A percentile compares a stretch with the other conserved stretches of the same genome.
These are phyloP conservation scores for Poa annua DNA, from an alignment of 176 grass and related monocot species.

Conservation along the genomic window DNA sequence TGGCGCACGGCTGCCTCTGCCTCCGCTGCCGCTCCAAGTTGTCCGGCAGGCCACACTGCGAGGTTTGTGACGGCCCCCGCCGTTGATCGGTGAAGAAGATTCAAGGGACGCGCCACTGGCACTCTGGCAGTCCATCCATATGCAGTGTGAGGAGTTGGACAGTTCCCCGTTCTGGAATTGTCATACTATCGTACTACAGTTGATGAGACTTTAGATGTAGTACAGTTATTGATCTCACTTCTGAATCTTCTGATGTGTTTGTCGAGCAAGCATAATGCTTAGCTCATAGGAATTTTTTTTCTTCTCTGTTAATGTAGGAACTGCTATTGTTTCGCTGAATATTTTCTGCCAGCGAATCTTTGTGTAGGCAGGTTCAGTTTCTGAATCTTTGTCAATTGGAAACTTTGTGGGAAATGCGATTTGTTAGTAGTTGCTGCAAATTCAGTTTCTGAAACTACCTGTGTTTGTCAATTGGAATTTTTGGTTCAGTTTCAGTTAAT, in stretches of 20 bases:
- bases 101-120: not conserved
- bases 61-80: not conserved
- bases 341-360: not conserved
- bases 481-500: too few species aligned
- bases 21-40: not conserved
- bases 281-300: not conserved
- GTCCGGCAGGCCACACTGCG: not conserved
- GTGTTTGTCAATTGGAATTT: too few species aligned
- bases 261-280: not conserved
- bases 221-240: not conserved
- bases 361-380: too few species aligned
- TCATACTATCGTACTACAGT: not conserved
- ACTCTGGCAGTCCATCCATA: not conserved
- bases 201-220: not conserved
- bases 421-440: too few species aligned
- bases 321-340: not conserved
- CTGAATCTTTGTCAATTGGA: too few species aligned
- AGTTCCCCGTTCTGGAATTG: constrained; percentile 4
- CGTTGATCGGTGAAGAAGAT: constrained; percentile 15
- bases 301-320: not conserved
- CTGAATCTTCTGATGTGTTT: constrained; percentile 15
- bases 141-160: constrained; percentile 4
- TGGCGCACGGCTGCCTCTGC: not conserved
- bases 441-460: too few species aligned
- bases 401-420: too few species aligned